Base-by-base conservation (phyloP, 495 filamentous ascomycete genomes). In the Penicillium ochrochloron region DNA sequence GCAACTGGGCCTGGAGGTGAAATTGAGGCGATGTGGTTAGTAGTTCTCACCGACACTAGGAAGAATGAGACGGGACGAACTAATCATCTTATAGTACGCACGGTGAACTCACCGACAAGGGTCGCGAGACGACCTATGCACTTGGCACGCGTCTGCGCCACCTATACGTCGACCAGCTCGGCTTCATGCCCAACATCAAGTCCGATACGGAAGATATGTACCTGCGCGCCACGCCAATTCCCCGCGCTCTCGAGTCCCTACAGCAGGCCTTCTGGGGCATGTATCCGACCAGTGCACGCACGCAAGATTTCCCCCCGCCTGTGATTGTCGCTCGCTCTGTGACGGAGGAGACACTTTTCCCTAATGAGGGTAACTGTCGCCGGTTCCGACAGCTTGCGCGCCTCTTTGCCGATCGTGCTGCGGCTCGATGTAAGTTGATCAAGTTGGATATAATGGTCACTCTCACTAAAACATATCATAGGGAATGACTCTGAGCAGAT, bases 241-340 rank as follows among this genome's bases (percentile, higher is more conserved):
- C 89, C 3, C 88, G 94, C 46, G 92, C 94, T 9, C 82, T 97
- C 3, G 93, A 97, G 72, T 93, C 89, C 15, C 82, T 97, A 23
- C 93, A 98, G 64, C 92, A 99, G 75, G 85, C 91, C 21, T 96
- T 97, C 73, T 86, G 83, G 69, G 95, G 94, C 17, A 85, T 99
- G 75, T 99, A 98, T 75, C 95, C 95, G 0, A 69, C 87, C 0
- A 80, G 80, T n/a, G 80, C 89, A 6, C 84, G 91, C 48, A 84
- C 85, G 3, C 78, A 84, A 23, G 78, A 80, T 39, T 89, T 94
- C 70, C 87, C 87, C 2, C 79, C 88, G 1, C 89, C 91, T 0
- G 90, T 91, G 11, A 92, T 97, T 69, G 76, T 96, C 12, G 88
- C 85, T 0, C 82, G 93, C 12, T 82, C 87, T 6, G 84, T 88